A percentile compares a stretch with the other conserved stretches of the same genome.
These are phyloP conservation scores for Microsporum audouinii DNA, from an alignment of 2,329 filamentous ascomycete species.

Conservation along the genomic window DNA sequence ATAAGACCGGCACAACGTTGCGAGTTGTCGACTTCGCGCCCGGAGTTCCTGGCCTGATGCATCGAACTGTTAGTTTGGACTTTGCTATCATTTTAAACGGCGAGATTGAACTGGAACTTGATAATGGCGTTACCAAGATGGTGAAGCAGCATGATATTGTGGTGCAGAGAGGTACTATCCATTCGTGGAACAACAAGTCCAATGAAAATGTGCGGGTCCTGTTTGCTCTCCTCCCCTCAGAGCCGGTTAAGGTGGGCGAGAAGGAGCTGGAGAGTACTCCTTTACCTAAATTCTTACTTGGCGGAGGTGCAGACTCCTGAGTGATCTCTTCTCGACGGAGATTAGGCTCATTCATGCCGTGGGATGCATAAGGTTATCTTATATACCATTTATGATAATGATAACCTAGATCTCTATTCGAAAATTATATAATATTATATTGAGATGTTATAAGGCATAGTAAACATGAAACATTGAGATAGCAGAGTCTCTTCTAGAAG, in stretches of 20 bases:
- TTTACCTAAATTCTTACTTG: not conserved
- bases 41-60: constrained; percentile 15
- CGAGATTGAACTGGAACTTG: constrained; percentile 21
- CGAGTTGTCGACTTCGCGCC: constrained; percentile 22
- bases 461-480: not conserved
- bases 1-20: constrained; percentile 15
- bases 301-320: not conserved
- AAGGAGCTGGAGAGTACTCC: constrained; percentile 14
- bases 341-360: not conserved
- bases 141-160: constrained; percentile 21
- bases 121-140: constrained; percentile 20
- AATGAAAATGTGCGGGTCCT: constrained; percentile 15
- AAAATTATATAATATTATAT: not conserved
- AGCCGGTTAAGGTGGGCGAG: constrained; percentile 14
- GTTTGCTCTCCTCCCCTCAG: constrained; percentile 15
- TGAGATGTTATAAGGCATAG: not conserved
- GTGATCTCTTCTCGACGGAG: not conserved
- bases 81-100: constrained; percentile 24
- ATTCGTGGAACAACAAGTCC: constrained; percentile 18
- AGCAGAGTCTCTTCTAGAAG: constrained; percentile 6
- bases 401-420: not conserved
- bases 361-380: not conserved
- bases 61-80: constrained; percentile 22
- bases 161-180: constrained; percentile 23
- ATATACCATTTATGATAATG: not conserved